Evolutionary conservation across 768 basidiomycete genomes (phyloP), one percentile per base, ranked within the genome.

Genomic region (Myochromella boudieri): DNA sequence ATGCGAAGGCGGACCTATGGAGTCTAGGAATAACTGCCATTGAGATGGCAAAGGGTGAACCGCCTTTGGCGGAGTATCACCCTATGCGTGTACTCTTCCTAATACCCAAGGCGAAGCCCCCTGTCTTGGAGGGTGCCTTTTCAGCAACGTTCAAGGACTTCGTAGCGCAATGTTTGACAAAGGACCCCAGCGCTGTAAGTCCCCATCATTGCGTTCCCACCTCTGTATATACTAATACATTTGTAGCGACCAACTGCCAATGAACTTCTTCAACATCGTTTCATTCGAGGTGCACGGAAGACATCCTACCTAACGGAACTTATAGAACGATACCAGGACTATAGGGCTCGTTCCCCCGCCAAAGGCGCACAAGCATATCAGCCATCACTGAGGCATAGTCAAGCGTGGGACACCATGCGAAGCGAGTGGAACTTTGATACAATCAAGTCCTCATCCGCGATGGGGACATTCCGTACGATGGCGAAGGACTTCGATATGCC

Each of bases 401-500:
- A 72, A 37, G 72, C 77, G 37, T 91, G 87, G 89, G 88, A 90
- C 39, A 91, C 93, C 1, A 77, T 95, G 67, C 80, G 82, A 60
- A 94, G 89, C 60, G 93, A 93, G 52, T 98, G 95, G 97, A 91
- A 89, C 63, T 98, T 98, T 62, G 94, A 94, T 57, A 95, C 91
- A 2, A 71, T 93, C 56, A 84, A 75, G 49, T 77, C 86, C 4
- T 71, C 79, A 7, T 76, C 82, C 22, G 81, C 84, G 3, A 87
- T 91, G 81, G 88, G 87, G 32, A 84, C 88, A 2, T 82, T 85
- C 60, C 80, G 83, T 40, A 84, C 78, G 46, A 84, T 86, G 71
- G 76, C 83, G 6, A 82, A 77, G 56, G 87, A 90, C 57, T 67
- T 88, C 18, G 53, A 58, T 4, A 73, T 79, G 66, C 77, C 78